A percentile compares a stretch with the other conserved stretches of the same genome.
These are phyloP conservation scores for Fusarium hostae DNA, from an alignment of 2,329 filamentous ascomycete genomes.

Conservation along the genomic window DNA sequence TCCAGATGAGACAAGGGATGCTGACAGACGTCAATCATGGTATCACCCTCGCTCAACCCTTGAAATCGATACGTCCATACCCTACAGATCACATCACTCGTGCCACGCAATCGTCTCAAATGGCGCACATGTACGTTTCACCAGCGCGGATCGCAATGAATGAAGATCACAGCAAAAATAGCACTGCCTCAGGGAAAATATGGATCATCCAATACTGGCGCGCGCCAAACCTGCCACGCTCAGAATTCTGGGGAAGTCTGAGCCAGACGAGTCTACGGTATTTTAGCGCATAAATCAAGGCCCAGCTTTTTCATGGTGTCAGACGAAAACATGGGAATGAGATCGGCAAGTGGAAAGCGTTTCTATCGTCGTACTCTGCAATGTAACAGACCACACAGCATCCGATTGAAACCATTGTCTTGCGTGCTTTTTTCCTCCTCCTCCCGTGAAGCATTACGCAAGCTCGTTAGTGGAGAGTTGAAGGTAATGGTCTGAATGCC, in stretches of 20 bases:
- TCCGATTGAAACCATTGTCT: constrained; percentile 5
- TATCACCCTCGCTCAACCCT: constrained; percentile 11
- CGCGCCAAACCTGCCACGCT: constrained; percentile 15
- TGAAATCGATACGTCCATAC: constrained; percentile 8
- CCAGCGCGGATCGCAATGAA: constrained; percentile 35
- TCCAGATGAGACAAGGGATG: constrained; percentile 20
- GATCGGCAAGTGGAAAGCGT: constrained; percentile 29
- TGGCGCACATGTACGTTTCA: constrained; percentile 33
- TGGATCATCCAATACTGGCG: constrained; percentile 23
- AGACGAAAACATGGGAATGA: constrained; percentile 25
- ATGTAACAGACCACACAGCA: constrained; percentile 11
- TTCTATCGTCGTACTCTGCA: constrained; percentile 1
- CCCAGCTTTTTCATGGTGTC: constrained; percentile 31
- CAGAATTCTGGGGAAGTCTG: constrained; percentile 29
- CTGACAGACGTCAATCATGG: background rate
- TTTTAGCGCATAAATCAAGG: constrained; percentile 17
- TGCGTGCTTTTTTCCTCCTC: constrained; percentile 4
- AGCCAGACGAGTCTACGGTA: background rate
- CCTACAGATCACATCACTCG: constrained; percentile 18
- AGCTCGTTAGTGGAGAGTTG: constrained; percentile 34
- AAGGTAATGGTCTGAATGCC: constrained; percentile 42
- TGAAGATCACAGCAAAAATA: constrained; percentile 3
- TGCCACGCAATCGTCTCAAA: constrained; percentile 39
- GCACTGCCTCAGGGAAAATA: constrained; percentile 16
- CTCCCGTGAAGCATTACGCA: constrained; percentile 38